Percentiles rank a stretch among this genome's conserved stretches.
These are phyloP conservation scores for Botrytis paeoniae DNA, from an alignment of 2,329 filamentous ascomycete genomes.

Conservation along the genomic window DNA sequence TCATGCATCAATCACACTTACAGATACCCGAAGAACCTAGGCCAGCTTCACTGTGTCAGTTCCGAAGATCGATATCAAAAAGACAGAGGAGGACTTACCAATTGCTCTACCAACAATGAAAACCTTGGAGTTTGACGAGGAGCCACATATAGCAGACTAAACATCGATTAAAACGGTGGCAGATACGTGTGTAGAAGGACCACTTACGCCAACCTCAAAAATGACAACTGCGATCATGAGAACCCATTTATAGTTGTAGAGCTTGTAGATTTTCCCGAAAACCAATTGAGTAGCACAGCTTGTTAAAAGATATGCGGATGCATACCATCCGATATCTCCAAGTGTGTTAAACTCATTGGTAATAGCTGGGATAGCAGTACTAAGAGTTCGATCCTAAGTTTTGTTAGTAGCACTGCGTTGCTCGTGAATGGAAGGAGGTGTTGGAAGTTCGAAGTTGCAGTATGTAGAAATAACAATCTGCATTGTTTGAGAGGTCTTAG, in stretches of 20 bases:
- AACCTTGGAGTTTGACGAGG: slow-evolving; percentile 36
- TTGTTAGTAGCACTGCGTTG: not conserved
- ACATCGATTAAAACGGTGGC: not conserved
- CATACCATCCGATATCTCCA: slow-evolving; percentile 47
- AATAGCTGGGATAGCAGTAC: slow-evolving; percentile 41
- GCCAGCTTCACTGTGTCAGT: slow-evolving; percentile 25
- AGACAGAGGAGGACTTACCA: slow-evolving; percentile 22
- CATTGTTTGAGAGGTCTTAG: not conserved
- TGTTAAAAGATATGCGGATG: slow-evolving; percentile 41
- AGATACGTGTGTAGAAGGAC: not conserved
- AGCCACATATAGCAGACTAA: slow-evolving; percentile 38
- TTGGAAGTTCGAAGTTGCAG: not conserved
- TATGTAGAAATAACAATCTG: not conserved
- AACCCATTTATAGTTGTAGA: slow-evolving; percentile 37
- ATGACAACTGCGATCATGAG: slow-evolving; percentile 35
- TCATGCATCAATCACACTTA: too few relatives aligned
- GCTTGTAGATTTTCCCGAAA: slow-evolving; percentile 37
- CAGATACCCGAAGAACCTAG: slow-evolving; percentile 30
- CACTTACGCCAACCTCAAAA: slow-evolving; percentile 38
- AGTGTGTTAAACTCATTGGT: slow-evolving; percentile 42
- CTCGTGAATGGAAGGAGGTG: not conserved
- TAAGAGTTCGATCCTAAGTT: slow-evolving; percentile 38
- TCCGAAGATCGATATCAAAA: not conserved
- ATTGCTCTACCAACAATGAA: slow-evolving; percentile 40
- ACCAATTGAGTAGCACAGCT: slow-evolving; percentile 33